These are phyloP conservation scores for Cryptosporidium muris DNA, from an alignment of 169 alveolate genomes.

Conservation along the genomic window DNA sequence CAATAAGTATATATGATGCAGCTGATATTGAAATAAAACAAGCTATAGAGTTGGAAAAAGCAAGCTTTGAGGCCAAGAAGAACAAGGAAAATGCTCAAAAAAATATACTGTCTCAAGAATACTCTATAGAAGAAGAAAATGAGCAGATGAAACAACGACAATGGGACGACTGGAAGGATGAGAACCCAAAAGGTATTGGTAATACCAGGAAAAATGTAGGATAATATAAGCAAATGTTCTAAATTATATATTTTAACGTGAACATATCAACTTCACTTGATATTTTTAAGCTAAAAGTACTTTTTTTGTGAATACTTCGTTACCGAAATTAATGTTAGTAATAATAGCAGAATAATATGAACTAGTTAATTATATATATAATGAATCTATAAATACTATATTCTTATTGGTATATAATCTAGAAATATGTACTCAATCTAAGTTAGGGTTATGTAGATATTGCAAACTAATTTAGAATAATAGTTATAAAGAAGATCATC, in stretches of 20 bases:
- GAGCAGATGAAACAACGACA: conserved; percentile 75
- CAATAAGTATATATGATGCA: conserved; percentile 60
- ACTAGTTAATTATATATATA: no score
- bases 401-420: background rate
- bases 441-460: background rate
- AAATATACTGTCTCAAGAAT: conserved; percentile 30
- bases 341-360: no score
- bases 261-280: background rate
- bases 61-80: conserved; percentile 1
- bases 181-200: conserved; percentile 79
- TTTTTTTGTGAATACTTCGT: background rate
- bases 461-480: background rate
- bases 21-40: conserved; percentile 58
- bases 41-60: conserved; percentile 51
- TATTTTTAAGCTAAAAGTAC: background rate
- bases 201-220: conserved; percentile 74
- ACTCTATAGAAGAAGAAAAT: conserved; percentile 74
- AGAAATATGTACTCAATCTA: background rate
- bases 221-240: background rate
- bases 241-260: background rate
- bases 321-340: no score
- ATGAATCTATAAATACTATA: background rate
- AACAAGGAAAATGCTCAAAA: conserved; percentile 20
- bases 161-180: conserved; percentile 82
- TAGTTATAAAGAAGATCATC: background rate